Percentiles rank a stretch among this genome's conserved stretches.
Evolutionary conservation across 2,329 filamentous ascomycete species (phyloP).

Genomic region (Orbilia brochopaga): DNA sequence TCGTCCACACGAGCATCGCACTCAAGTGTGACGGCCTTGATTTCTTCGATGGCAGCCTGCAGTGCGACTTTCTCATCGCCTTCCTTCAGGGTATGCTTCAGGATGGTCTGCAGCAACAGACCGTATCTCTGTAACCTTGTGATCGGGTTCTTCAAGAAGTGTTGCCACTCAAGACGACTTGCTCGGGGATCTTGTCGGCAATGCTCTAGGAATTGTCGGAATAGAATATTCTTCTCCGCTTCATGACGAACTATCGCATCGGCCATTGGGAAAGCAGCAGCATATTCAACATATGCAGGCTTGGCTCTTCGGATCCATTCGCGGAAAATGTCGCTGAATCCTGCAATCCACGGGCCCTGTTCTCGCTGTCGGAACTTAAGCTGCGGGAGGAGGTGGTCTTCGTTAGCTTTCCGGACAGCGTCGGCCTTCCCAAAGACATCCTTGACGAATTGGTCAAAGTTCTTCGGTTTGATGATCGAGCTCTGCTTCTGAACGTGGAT

Average conservation of each 20-base stretch:
- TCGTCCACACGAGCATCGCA: slow-evolving; percentile 93
- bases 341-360: slow-evolving; percentile 90
- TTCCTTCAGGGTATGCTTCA: slow-evolving; percentile 81
- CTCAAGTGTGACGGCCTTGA: slow-evolving; percentile 84
- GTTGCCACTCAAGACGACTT: slow-evolving; percentile 87
- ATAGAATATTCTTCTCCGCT: slow-evolving; percentile 80
- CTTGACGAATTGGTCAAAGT: slow-evolving; percentile 77
- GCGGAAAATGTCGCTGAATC: slow-evolving; percentile 95
- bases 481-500: slow-evolving; percentile 58
- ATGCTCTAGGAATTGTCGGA: slow-evolving; percentile 82
- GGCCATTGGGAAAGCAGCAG: slow-evolving; percentile 82
- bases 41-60: slow-evolving; percentile 83
- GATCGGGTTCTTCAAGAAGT: slow-evolving; percentile 90
- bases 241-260: slow-evolving; percentile 84
- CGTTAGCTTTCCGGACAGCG: slow-evolving; percentile 85
- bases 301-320: slow-evolving; percentile 98
- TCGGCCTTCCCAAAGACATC: slow-evolving; percentile 93
- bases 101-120: slow-evolving; percentile 79
- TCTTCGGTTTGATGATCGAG: slow-evolving; percentile 75
- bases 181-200: slow-evolving; percentile 79
- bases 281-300: slow-evolving; percentile 87
- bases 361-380: slow-evolving; percentile 96
- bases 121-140: slow-evolving; percentile 90
- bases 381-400: slow-evolving; percentile 87
- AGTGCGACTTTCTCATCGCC: slow-evolving; percentile 89